phyloP scores from a whole-genome alignment of 306 rosid species.

The Macrotyloma uniflorum region DNA sequence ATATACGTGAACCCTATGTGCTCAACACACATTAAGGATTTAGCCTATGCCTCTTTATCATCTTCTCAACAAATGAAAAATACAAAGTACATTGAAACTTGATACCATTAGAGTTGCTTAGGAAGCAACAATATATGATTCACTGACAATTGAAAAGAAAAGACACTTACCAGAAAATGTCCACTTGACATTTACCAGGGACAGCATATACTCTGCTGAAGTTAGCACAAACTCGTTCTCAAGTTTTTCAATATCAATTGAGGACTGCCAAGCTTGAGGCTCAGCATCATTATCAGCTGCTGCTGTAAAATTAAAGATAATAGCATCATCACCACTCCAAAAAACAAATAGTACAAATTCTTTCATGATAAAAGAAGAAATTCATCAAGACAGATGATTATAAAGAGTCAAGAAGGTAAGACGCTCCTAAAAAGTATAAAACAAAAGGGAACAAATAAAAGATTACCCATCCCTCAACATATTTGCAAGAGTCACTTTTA shows the following conservation, averaged over 20 bases:
- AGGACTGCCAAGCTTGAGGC: slow-evolving; percentile 55
- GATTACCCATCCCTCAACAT: background rate
- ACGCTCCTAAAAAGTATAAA: background rate
- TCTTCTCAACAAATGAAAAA: too few relatives aligned
- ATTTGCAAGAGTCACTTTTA: background rate
- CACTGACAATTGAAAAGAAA: slow-evolving; percentile 9
- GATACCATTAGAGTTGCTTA: slow-evolving; percentile 7
- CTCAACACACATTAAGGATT: too few relatives aligned
- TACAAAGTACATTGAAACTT: slow-evolving; percentile 13
- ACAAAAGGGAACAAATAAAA: background rate
- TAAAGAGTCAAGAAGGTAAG: background rate
- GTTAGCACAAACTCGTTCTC: slow-evolving; percentile 85
- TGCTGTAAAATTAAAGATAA: slow-evolving; percentile 38
- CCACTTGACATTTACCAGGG: slow-evolving; percentile 71
- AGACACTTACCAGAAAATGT: slow-evolving; percentile 65
- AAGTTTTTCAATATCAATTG: slow-evolving; percentile 70
- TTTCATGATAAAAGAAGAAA: slow-evolving; percentile 22
- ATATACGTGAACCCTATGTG: too few relatives aligned
- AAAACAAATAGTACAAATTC: background rate
- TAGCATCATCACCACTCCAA: slow-evolving; percentile 33
- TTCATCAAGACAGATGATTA: background rate
- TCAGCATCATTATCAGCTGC: slow-evolving; percentile 52
- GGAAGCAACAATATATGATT: slow-evolving; percentile 12
- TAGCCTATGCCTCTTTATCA: too few relatives aligned
- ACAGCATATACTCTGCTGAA: slow-evolving; percentile 83